A percentile compares a stretch with the other conserved stretches of the same genome.
Evolutionary conservation across 1,139 yeast genomes (phyloP).

Genomic region (Suhomyces taliae): DNA sequence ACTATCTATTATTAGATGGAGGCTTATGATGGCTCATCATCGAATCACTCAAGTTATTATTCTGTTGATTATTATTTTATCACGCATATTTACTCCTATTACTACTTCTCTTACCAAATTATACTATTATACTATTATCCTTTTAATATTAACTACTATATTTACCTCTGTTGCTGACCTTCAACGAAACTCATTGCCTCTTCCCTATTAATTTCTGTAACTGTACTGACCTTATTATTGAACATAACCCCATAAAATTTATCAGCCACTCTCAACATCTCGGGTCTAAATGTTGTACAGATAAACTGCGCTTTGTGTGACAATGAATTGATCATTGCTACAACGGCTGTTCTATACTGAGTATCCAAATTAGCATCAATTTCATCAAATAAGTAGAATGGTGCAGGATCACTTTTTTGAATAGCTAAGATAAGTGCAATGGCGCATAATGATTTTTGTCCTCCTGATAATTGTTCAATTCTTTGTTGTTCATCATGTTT

Average conservation of each 20-base stretch:
- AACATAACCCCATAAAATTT: conserved; percentile 86
- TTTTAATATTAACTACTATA: not conserved
- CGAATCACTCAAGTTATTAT: no score
- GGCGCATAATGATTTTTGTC: conserved; percentile 94
- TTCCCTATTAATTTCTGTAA: conserved; percentile 65
- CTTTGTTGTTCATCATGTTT: conserved; percentile 83
- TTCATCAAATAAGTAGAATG: conserved; percentile 93
- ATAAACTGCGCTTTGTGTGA: conserved; percentile 80
- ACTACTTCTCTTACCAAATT: not conserved
- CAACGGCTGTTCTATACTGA: conserved; percentile 88
- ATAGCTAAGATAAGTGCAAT: conserved; percentile 90
- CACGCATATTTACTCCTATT: no score
- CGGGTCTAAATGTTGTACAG: conserved; percentile 94
- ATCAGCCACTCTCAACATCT: conserved; percentile 85
- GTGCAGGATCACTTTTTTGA: conserved; percentile 95
- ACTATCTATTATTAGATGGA: not conserved
- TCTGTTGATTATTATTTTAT: not conserved
- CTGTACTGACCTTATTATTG: conserved; percentile 78
- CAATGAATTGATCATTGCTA: conserved; percentile 66
- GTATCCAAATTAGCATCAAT: conserved; percentile 95
- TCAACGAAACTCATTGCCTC: conserved; percentile 83
- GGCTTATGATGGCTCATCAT: not conserved
- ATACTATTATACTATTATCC: not conserved
- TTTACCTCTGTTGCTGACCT: conserved; percentile 43
- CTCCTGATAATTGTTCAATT: conserved; percentile 92